Conservation (phyloP, 345 rosid species). For the Angophora floribunda region DNA sequence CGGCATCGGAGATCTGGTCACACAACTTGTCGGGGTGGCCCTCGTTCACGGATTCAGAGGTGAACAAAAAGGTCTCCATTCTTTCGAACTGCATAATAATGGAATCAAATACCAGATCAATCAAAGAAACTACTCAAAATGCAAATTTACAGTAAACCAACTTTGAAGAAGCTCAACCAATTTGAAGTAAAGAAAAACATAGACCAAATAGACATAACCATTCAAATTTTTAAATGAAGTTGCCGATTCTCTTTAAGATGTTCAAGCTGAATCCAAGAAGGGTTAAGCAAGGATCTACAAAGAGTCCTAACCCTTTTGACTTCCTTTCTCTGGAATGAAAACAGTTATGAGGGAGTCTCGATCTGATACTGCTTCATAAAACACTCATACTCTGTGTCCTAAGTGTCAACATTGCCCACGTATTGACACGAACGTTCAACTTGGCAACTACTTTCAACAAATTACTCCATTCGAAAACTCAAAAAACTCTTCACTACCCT, state of each 20-base stretch:
- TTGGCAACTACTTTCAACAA: neutral
- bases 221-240: neutral
- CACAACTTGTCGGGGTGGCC: slow-evolving; percentile 86
- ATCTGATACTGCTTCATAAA: neutral
- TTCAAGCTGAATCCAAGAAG: neutral
- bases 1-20: slow-evolving; percentile 75
- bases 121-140: neutral
- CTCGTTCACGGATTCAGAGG: slow-evolving; percentile 78
- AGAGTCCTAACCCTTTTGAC: neutral
- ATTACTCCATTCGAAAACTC: neutral
- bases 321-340: neutral
- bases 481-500: neutral
- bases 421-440: neutral
- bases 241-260: neutral
- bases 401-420: neutral
- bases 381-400: neutral
- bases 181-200: neutral
- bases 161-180: neutral
- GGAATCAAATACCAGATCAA: neutral
- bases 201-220: neutral
- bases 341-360: neutral
- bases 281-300: neutral
- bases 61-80: slow-evolving; percentile 70
- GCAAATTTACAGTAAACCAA: neutral
- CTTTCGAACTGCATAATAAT: slow-evolving; percentile 10